phyloP scores from a whole-genome alignment of 305 asterid genomes.

The Plantago lanceolata region DNA sequence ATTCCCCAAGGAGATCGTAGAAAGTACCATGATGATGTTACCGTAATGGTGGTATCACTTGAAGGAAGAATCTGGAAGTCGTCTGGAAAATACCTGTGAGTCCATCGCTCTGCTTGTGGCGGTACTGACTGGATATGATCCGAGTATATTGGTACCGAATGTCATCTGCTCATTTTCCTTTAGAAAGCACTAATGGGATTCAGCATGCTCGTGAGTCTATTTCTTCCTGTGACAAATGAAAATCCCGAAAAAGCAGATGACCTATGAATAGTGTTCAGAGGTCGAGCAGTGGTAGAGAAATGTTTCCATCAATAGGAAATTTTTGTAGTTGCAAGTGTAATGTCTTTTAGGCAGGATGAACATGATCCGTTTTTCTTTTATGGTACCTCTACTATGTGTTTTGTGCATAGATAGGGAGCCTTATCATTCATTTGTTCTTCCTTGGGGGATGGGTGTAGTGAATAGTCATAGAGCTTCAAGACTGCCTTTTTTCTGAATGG shows the following conservation, averaged over 20 bases:
- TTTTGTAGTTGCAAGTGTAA: conserved; percentile 70
- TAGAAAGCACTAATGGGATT: neutral
- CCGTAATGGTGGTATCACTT: conserved; percentile 93
- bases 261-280: conserved; percentile 21
- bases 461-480: conserved; percentile 33
- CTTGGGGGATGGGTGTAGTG: conserved; percentile 32
- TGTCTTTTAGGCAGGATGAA: conserved; percentile 45
- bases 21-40: conserved; percentile 94
- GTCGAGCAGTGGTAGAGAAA: conserved; percentile 30
- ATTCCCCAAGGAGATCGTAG: conserved; percentile 96
- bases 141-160: neutral
- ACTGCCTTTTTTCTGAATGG: conserved; percentile 28
- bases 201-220: neutral
- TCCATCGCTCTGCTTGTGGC: neutral
- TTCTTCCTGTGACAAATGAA: neutral
- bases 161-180: conserved; percentile 2
- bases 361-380: conserved; percentile 21
- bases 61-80: conserved; percentile 98
- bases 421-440: conserved; percentile 49
- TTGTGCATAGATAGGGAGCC: conserved; percentile 39
- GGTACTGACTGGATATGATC: neutral
- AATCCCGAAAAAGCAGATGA: conserved; percentile 24
- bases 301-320: conserved; percentile 45
- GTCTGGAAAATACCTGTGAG: conserved; percentile 81
- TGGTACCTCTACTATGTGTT: conserved; percentile 22